Evolutionary conservation across 2,329 filamentous ascomycete species (phyloP).

Genomic region (Hortaea sp.): DNA sequence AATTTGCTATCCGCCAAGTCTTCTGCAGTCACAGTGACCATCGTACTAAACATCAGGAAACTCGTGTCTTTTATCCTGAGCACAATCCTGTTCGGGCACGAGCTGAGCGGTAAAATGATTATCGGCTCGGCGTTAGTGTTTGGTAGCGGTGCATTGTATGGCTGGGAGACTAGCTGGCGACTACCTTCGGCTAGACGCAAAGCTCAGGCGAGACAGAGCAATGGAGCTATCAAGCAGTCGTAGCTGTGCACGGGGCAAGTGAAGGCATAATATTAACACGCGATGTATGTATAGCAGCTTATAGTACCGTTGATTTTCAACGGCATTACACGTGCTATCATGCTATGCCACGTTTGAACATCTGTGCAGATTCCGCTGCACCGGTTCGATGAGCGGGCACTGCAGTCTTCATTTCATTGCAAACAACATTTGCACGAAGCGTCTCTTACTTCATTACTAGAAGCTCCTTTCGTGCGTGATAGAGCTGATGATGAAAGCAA

Average conservation of each 20-base stretch:
- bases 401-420: no score
- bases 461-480: no score
- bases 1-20: constrained; percentile 84
- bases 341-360: no score
- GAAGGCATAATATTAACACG: not conserved
- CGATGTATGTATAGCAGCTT: not conserved
- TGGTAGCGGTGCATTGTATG: constrained; percentile 81
- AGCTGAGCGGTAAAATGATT: constrained; percentile 64
- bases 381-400: no score
- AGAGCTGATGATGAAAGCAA: no score
- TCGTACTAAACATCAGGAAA: constrained; percentile 92
- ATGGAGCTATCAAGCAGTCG: constrained; percentile 1
- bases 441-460: no score
- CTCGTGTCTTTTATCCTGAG: constrained; percentile 82
- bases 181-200: constrained; percentile 26
- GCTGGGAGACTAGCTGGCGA: constrained; percentile 53
- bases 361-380: no score
- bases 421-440: no score
- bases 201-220: not conserved
- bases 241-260: not conserved
- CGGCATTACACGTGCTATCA: no score
- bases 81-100: constrained; percentile 89
- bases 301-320: no score
- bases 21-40: constrained; percentile 88
- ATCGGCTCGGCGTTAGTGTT: constrained; percentile 80